Percentiles rank a stretch among this genome's conserved stretches.
These are phyloP conservation scores for Hypoxylon intermedium DNA, from an alignment of 495 filamentous ascomycete genomes.

Conservation along the genomic window DNA sequence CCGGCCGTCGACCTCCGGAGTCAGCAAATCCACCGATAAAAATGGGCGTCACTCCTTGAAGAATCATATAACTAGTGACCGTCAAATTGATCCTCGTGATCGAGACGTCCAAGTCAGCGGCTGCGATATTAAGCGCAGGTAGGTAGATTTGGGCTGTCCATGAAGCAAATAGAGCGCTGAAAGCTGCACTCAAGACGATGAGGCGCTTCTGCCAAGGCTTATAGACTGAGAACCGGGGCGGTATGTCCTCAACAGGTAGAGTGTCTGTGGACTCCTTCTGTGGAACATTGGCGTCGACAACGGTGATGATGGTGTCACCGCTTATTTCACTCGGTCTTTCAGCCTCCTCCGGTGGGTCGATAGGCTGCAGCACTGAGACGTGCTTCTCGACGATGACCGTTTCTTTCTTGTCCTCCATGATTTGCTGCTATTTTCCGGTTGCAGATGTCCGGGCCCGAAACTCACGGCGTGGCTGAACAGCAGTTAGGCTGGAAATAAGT, in stretches of 20 bases:
- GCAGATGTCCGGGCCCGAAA: slow-evolving; percentile 10
- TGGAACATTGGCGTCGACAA: slow-evolving; percentile 4
- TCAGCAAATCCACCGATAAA: slow-evolving; percentile 66
- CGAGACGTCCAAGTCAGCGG: slow-evolving; percentile 59
- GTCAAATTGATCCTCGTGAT: slow-evolving; percentile 65
- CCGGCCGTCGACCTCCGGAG: slow-evolving; percentile 59
- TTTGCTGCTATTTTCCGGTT: slow-evolving; percentile 2
- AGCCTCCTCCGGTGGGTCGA: background rate
- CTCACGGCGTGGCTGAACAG: slow-evolving; percentile 13
- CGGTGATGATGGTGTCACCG: slow-evolving; percentile 10
- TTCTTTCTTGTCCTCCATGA: slow-evolving; percentile 27
- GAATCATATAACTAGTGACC: slow-evolving; percentile 66
- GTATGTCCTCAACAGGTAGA: slow-evolving; percentile 41
- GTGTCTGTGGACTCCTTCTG: slow-evolving; percentile 16
- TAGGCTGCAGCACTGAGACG: slow-evolving; percentile 4
- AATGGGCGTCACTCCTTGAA: slow-evolving; percentile 65
- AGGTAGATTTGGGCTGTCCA: slow-evolving; percentile 74
- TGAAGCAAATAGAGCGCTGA: slow-evolving; percentile 71
- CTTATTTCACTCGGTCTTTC: slow-evolving; percentile 17
- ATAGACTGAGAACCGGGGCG: slow-evolving; percentile 60
- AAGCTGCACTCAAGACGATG: slow-evolving; percentile 66
- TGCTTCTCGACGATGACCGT: slow-evolving; percentile 27
- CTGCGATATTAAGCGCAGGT: slow-evolving; percentile 65
- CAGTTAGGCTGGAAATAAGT: slow-evolving; percentile 19
- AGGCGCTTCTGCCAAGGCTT: slow-evolving; percentile 61